Evolutionary conservation across 2,329 filamentous ascomycete genomes (phyloP).

Genomic region (Botrytis aclada): DNA sequence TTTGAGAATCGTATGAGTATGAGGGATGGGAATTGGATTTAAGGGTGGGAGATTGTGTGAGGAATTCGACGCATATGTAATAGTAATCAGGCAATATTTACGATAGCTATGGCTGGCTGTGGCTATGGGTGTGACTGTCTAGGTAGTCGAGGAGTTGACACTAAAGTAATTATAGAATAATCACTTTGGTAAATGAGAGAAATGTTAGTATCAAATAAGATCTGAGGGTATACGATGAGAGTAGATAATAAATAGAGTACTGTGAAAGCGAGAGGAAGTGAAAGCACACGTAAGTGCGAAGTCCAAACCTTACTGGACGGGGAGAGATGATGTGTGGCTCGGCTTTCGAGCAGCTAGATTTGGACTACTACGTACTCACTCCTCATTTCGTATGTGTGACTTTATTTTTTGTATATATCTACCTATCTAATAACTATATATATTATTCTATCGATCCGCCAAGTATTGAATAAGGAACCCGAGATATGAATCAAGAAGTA

Average conservation of each 20-base stretch:
- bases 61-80: not conserved
- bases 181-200: not conserved
- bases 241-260: rapidly evolving
- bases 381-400: not conserved
- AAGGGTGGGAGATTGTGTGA: not conserved
- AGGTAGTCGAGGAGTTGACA: not conserved
- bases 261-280: not conserved
- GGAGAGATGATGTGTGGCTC: not conserved
- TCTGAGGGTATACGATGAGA: not conserved
- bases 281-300: not conserved
- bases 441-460: not conserved
- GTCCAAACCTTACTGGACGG: not conserved
- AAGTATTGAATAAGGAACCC: not conserved
- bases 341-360: not conserved
- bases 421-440: not conserved
- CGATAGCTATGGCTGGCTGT: not conserved
- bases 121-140: not conserved
- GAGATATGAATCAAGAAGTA: not conserved
- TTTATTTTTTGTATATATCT: not conserved
- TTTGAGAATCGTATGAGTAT: slow-evolving; percentile 1
- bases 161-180: not conserved
- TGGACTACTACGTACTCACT: not conserved
- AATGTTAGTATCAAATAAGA: not conserved
- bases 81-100: not conserved
- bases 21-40: slow-evolving; percentile 25